These are phyloP conservation scores for Abelmoschus esculentus DNA, from an alignment of 345 rosid genomes.

Conservation along the genomic window DNA sequence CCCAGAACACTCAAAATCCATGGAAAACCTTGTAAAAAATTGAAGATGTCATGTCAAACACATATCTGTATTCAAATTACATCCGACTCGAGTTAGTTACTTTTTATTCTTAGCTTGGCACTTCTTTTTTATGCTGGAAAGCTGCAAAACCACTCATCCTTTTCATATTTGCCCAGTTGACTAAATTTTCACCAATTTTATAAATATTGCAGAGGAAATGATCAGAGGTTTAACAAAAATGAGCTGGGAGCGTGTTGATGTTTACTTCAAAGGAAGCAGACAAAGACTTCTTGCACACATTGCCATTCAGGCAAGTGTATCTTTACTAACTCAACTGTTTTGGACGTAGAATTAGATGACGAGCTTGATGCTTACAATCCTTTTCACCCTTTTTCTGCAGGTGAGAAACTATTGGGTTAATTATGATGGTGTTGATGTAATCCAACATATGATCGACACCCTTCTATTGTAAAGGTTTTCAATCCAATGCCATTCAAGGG, in stretches of 20 bases:
- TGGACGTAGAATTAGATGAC: not conserved
- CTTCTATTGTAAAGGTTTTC: conserved; percentile 30
- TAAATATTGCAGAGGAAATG: conserved; percentile 56
- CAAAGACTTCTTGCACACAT: conserved; percentile 64
- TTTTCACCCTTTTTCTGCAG: conserved; percentile 27
- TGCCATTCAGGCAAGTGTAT: conserved; percentile 65
- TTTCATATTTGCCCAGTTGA: not conserved
- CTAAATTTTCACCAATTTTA: not conserved
- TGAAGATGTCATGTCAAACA: not conserved
- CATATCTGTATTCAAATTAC: not conserved
- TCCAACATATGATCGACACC: conserved; percentile 75
- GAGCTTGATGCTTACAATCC: not conserved
- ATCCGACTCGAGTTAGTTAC: not conserved
- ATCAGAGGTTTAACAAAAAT: conserved; percentile 50
- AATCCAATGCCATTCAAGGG: not conserved
- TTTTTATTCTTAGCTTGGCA: not conserved
- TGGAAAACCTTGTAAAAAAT: not conserved
- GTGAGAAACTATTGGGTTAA: conserved; percentile 46
- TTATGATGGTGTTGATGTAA: conserved; percentile 74
- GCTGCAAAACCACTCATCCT: not conserved
- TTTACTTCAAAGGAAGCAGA: conserved; percentile 58
- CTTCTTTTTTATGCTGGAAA: not conserved
- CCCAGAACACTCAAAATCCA: not conserved
- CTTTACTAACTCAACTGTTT: not conserved
- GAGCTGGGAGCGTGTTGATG: conserved; percentile 80